A percentile compares a stretch with the other conserved stretches of the same genome.
Conservation (phyloP, 1,139 yeast genomes). For the Magnusiomyces magnusii region DNA sequence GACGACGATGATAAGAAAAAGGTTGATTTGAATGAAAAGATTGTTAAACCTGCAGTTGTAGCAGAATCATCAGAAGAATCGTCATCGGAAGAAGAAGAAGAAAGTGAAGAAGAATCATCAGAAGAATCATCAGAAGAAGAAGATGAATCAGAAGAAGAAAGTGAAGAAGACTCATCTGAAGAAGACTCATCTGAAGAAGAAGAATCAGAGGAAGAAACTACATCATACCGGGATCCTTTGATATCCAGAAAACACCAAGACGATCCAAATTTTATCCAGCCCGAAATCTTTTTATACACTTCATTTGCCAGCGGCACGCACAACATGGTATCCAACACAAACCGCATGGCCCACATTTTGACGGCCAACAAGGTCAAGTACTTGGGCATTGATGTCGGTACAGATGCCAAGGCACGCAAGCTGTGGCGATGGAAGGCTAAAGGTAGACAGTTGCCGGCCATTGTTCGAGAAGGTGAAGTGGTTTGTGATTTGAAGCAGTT, state of each 20-base stretch:
- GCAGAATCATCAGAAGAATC: background rate
- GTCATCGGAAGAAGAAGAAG: background rate
- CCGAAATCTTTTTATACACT: slow-evolving; percentile 15
- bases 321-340: slow-evolving; percentile 61
- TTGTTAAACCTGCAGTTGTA: background rate
- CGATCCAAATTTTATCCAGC: slow-evolving; percentile 5
- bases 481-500: slow-evolving; percentile 32
- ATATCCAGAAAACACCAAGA: background rate
- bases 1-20: background rate
- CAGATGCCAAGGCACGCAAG: slow-evolving; percentile 11
- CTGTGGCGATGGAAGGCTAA: slow-evolving; percentile 40
- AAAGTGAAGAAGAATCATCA: background rate
- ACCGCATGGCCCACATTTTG: slow-evolving; percentile 50
- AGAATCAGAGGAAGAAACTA: background rate
- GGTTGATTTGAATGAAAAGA: background rate
- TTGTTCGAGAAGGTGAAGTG: slow-evolving; percentile 78
- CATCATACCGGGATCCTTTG: background rate
- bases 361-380: slow-evolving; percentile 10
- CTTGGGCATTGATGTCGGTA: slow-evolving; percentile 12
- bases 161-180: background rate
- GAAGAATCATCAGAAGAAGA: background rate
- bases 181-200: background rate
- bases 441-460: slow-evolving; percentile 81
- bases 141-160: background rate
- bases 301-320: slow-evolving; percentile 12